Conservation (phyloP, 129 eudicot genomes). For the Cynara cardunculus region DNA sequence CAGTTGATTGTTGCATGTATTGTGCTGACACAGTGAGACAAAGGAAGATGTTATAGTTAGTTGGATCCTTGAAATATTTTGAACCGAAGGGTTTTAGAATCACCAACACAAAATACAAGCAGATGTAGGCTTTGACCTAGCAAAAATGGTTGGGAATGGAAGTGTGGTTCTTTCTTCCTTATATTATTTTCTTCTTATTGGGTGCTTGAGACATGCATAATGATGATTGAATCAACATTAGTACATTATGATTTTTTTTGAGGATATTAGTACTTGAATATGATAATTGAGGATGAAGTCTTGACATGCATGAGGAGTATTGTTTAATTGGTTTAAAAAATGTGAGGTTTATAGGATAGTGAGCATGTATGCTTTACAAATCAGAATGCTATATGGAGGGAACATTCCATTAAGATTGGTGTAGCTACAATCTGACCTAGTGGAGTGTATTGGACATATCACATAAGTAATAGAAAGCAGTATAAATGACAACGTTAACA, state of each 20-base stretch:
- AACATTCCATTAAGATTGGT: not conserved
- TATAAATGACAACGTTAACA: not conserved
- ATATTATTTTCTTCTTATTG: not conserved
- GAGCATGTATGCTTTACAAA: not conserved
- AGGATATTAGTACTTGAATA: not conserved
- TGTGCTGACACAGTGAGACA: not conserved
- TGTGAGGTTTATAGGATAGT: not conserved
- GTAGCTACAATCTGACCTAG: not conserved
- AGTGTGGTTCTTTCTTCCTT: not conserved
- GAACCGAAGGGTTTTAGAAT: conserved; percentile 6
- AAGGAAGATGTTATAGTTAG: not conserved
- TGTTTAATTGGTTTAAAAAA: not conserved
- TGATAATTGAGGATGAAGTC: not conserved
- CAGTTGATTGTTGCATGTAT: not conserved
- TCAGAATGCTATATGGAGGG: not conserved
- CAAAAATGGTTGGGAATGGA: not conserved
- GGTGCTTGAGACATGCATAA: not conserved
- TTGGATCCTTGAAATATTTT: not conserved
- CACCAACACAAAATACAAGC: not conserved
- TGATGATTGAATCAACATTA: not conserved
- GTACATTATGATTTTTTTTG: not conserved
- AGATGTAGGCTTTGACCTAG: not conserved
- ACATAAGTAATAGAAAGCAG: not conserved
- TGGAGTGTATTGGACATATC: not conserved
- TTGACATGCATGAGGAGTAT: not conserved